Conservation (phyloP, 257 asterid genomes). For the Buddleja alternifolia region DNA sequence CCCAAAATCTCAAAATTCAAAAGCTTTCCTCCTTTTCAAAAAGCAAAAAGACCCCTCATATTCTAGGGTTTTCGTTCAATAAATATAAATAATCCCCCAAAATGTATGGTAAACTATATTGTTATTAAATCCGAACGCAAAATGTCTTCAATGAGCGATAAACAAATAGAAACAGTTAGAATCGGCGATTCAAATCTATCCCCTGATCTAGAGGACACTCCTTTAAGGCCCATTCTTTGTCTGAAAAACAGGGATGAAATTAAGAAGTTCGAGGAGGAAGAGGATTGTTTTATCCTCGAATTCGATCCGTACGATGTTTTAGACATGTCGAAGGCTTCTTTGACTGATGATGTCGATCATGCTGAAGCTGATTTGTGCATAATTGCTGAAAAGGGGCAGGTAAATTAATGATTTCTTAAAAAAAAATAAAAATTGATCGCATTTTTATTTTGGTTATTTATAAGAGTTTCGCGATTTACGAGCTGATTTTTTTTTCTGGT, state of each 20-base stretch:
- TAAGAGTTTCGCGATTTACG: neutral
- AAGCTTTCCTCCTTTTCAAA: neutral
- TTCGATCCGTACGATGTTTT: conserved; percentile 54
- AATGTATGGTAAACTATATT: conserved; percentile 3
- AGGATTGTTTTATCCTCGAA: conserved; percentile 74
- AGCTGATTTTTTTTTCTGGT: neutral
- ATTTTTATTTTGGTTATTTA: neutral
- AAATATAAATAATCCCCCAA: neutral
- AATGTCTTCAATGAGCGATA: conserved; percentile 26
- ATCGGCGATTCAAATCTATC: conserved; percentile 49
- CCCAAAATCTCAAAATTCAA: neutral
- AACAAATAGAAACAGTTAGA: conserved; percentile 26
- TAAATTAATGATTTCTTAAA: too few species aligned
- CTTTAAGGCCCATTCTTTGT: conserved; percentile 49
- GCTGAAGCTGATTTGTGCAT: conserved; percentile 45
- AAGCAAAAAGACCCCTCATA: neutral
- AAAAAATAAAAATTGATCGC: neutral
- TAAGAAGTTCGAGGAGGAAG: conserved; percentile 48
- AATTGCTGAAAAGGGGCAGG: conserved; percentile 70
- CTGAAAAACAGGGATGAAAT: conserved; percentile 49
- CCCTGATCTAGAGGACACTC: conserved; percentile 39
- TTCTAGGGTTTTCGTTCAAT: conserved; percentile 6
- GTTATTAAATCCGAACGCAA: neutral
- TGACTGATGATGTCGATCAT: conserved; percentile 6
- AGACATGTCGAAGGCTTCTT: conserved; percentile 14